Base-by-base conservation (phyloP, 345 rosid species). In the Lepidium didymum region DNA sequence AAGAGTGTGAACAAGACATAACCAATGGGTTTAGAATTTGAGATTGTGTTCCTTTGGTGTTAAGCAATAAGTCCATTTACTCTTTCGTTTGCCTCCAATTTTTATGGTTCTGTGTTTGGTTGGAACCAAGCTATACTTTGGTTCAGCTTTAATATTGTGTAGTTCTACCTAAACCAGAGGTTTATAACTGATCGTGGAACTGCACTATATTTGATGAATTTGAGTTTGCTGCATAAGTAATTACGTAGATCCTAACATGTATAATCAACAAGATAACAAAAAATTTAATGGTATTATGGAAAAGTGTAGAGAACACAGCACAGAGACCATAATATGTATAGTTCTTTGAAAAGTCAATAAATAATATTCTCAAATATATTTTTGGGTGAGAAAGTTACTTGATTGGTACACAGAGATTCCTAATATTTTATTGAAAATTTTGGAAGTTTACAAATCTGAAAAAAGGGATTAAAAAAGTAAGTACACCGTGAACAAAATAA, bases 21-120 rank as follows among this genome's bases (percentile, higher is more conserved):
- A 29, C 6, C 33, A 16, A 13, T 40, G 47, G 73, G 23, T n/a
- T 44, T 47, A 43, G 56, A 45, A 35, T 21, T 18, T 34, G 46
- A 45, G 19, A 27, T 46, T 59, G 59, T 69, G 51, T 49, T 69
- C 34, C 31, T 47, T 47, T 27, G 73, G 38, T 27, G 25, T 40
- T 38, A 50, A 68, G 63, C 33, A 55, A 25, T 25, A 56, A 40
- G 49, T 54, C 35, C 43, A 42, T 55, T 44, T 67, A 56, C 27
- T 31, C 11, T 56, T 19, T 46, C 12, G 12, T 4, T 19, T 46
- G 13, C 7, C 51, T 46, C 51, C 51, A 18, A 45, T 18, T 4
- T 35, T 3, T n/a, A 7, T 4, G 37, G 15, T 33, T 21, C 41
- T n/a, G 42, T 40, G 7, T 13, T 23, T 40, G 49, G 7, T 7